phyloP scores from a whole-genome alignment of 441 rosid genomes.

The Aleurites moluccanus region DNA sequence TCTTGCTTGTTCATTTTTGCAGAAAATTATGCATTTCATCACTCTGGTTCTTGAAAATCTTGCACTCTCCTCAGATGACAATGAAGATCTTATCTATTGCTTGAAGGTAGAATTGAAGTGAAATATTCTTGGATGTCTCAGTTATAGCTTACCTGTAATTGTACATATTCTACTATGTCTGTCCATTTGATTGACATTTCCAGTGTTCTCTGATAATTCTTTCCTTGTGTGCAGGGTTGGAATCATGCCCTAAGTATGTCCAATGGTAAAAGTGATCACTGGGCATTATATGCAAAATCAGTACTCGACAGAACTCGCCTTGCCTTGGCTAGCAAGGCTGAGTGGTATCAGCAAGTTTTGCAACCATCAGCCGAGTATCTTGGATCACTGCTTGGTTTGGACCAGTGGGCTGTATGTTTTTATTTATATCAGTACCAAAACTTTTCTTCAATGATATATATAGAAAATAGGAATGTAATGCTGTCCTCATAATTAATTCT shows the following conservation, averaged over 20 bases:
- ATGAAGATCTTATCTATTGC: conserved; percentile 92
- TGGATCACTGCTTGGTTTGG: conserved; percentile 88
- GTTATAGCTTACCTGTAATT: neutral
- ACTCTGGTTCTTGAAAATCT: conserved; percentile 91
- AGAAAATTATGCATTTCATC: conserved; percentile 90
- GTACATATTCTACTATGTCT: neutral
- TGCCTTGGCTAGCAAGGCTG: conserved; percentile 84
- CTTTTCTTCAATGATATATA: conserved; percentile 17
- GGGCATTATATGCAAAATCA: conserved; percentile 97
- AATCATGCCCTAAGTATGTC: conserved; percentile 61
- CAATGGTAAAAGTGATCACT: conserved; percentile 55
- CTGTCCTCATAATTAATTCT: conserved; percentile 15
- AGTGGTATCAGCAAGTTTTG: conserved; percentile 77
- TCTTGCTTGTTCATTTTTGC: conserved; percentile 33
- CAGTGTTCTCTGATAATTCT: conserved; percentile 14
- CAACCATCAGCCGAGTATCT: conserved; percentile 98
- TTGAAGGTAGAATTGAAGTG: conserved; percentile 57
- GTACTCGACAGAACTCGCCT: conserved; percentile 97
- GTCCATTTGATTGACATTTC: conserved; percentile 14
- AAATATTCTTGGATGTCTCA: conserved; percentile 2
- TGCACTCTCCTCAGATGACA: conserved; percentile 86
- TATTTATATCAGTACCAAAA: conserved; percentile 13
- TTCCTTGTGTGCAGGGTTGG: conserved; percentile 72
- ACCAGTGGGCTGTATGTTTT: conserved; percentile 80
- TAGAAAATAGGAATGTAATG: conserved; percentile 11